Evolutionary conservation across 1,284 basidiomycete species (phyloP).

Genomic region (Lentinus polychrous): DNA sequence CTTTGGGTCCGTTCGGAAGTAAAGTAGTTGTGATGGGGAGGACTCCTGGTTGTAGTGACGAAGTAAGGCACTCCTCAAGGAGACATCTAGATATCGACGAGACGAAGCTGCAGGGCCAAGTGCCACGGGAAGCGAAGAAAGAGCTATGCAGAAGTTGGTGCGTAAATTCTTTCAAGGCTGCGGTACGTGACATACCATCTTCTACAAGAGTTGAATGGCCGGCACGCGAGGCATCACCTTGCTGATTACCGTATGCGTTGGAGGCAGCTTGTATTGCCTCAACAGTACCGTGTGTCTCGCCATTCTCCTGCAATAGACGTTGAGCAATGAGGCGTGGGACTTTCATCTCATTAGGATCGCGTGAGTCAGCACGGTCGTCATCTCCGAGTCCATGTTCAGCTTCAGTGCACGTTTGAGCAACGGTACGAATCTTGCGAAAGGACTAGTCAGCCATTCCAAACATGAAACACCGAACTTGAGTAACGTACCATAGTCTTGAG

Average conservation of each 20-base stretch:
- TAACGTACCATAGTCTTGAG: slow-evolving; percentile 5
- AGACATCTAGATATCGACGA: too few species aligned
- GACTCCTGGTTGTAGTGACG: background rate
- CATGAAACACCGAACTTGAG: too few species aligned
- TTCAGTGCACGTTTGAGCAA: background rate
- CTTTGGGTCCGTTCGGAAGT: background rate
- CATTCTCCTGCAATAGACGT: background rate
- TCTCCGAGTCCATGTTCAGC: background rate
- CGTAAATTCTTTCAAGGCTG: too few species aligned
- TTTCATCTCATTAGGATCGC: too few species aligned
- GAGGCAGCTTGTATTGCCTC: background rate
- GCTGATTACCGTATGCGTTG: too few species aligned
- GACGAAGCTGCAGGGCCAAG: background rate
- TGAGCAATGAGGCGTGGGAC: background rate
- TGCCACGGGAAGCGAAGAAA: background rate
- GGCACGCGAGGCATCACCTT: too few species aligned
- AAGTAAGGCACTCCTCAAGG: background rate
- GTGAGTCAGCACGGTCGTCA: background rate
- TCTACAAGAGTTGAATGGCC: too few species aligned
- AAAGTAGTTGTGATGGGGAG: background rate
- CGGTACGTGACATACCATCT: too few species aligned
- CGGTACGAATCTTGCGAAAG: too few species aligned
- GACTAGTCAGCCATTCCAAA: too few species aligned
- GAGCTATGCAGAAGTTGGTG: too few species aligned
- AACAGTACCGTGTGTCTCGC: background rate